A percentile compares a stretch with the other conserved stretches of the same genome.
phyloP scores from a whole-genome alignment of 2,329 filamentous ascomycete species.

The Calonectria fujianensis region DNA sequence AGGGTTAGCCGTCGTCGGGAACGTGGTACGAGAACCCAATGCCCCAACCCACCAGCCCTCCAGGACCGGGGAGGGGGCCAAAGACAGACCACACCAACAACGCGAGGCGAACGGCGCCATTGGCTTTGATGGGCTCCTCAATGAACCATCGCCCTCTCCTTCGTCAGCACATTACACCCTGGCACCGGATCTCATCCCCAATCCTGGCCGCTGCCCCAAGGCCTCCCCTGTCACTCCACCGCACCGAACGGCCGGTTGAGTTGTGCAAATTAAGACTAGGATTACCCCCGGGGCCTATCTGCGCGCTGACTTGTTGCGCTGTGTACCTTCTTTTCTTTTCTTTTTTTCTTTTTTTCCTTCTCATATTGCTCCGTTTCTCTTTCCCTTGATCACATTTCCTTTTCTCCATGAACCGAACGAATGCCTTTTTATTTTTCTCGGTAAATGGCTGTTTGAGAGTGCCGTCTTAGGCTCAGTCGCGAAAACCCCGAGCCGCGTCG shows the following conservation, averaged over 20 bases:
- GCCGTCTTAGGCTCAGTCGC: conserved; percentile 7
- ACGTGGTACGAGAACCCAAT: conserved; percentile 42
- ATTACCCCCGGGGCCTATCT: conserved; percentile 37
- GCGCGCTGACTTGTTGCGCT: conserved; percentile 34
- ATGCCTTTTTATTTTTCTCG: conserved; percentile 9
- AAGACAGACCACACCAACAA: conserved; percentile 37
- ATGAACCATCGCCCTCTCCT: conserved; percentile 44
- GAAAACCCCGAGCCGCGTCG: not conserved
- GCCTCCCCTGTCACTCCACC: conserved; percentile 43
- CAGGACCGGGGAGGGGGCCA: conserved; percentile 15
- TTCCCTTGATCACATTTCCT: not conserved
- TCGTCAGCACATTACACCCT: conserved; percentile 41
- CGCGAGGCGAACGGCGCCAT: conserved; percentile 47
- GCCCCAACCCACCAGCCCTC: conserved; percentile 26
- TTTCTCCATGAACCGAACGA: not conserved
- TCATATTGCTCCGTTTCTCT: not conserved
- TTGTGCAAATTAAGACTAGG: conserved; percentile 50
- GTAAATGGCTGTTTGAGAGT: conserved; percentile 5
- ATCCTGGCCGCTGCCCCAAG: conserved; percentile 40
- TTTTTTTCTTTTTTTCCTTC: not conserved
- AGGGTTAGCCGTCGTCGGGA: conserved; percentile 43
- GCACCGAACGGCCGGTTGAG: conserved; percentile 54
- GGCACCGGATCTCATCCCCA: conserved; percentile 52
- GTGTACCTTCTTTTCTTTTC: not conserved
- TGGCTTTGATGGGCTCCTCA: conserved; percentile 41